Evolutionary conservation across 2,329 filamentous ascomycete species (phyloP), one percentile per base, ranked within the genome.

Genomic region (Ceratocystis cacaofunesta): DNA sequence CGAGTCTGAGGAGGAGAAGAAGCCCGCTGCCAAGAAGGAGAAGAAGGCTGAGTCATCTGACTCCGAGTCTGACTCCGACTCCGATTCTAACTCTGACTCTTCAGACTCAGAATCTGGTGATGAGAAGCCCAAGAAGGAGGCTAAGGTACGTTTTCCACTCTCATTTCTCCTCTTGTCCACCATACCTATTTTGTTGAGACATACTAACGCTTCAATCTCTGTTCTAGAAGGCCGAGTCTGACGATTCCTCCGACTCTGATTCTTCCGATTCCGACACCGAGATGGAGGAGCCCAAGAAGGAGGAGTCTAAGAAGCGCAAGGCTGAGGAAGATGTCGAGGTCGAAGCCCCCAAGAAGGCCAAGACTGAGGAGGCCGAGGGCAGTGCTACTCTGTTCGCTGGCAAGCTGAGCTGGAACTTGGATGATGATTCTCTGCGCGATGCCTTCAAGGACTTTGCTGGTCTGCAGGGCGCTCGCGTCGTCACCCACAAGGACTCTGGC

Each of bases 321-420:
- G 76, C 75, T 66, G 79, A 80, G 69, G 78, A 81, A 58, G 63
- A 65, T 17, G 74, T 76, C 65, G 78, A 79, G 66, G 75, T 77
- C 64, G 76, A 81, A 44, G 76, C 78, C 17, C 73, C 80, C 68
- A 90, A 89, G 83, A 89, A 88, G 80, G 69, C 78, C 73, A 88
- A 88, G 81, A 81, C 80, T 44, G 82, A 85, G 66, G 75, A 74
- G 52, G 82, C 85, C 65, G 75, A 74, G 52, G 73, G 75, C 58
- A 75, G 73, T 63, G 68, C 74, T 44, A 71, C 72, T 46, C 85
- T 96, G 64, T 96, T 95, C 76, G 85, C 91, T 70, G 92, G 92
- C 71, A 92, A 90, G 80, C 81, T 96, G 69, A 90, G 89, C 77
- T 96, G 91, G 91, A 89, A 86, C 73, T 80, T 96, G 64, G 89